Percentiles rank a stretch among this genome's conserved stretches.
Evolutionary conservation across 805 yeast genomes (phyloP).

Genomic region (Wickerhamomyces silvicola): DNA sequence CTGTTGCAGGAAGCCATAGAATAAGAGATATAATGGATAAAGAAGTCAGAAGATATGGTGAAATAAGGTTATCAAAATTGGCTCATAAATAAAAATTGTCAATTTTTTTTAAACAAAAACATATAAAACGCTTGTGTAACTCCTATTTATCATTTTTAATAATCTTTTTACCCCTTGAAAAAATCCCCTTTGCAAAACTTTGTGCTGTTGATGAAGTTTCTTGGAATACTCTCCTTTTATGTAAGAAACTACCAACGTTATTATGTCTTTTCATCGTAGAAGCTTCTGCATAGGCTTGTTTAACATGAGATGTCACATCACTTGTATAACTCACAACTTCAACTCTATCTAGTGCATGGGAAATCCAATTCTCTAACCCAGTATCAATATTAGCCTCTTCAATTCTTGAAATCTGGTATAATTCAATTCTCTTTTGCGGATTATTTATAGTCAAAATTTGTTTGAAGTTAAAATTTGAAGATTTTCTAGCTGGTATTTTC

Average conservation of each 20-base stretch:
- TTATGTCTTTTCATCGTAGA: constrained; percentile 29
- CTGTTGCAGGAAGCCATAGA: constrained; percentile 81
- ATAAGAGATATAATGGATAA: constrained; percentile 81
- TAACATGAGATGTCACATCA: constrained; percentile 36
- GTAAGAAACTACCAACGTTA: constrained; percentile 39
- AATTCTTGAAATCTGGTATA: constrained; percentile 35
- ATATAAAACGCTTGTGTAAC: not conserved
- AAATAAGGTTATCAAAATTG: constrained; percentile 44
- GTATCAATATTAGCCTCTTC: constrained; percentile 42
- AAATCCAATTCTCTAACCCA: constrained; percentile 54
- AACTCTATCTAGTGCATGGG: constrained; percentile 26
- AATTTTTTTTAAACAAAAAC: not conserved
- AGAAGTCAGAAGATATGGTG: constrained; percentile 73
- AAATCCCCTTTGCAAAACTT: constrained; percentile 47
- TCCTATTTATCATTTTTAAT: constrained; percentile 25
- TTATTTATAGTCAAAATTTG: constrained; percentile 33
- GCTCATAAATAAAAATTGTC: constrained; percentile 12
- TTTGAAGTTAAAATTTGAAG: constrained; percentile 30
- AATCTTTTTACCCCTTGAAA: constrained; percentile 50
- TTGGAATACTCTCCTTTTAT: constrained; percentile 43
- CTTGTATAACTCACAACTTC: constrained; percentile 23
- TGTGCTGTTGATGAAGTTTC: constrained; percentile 46
- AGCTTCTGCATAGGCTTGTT: constrained; percentile 62
- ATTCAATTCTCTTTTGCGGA: constrained; percentile 35
- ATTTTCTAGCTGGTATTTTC: constrained; percentile 4